Evolutionary conservation across 2,329 filamentous ascomycete species (phyloP).

Genomic region (Aspergillus fumigatiaffinis): DNA sequence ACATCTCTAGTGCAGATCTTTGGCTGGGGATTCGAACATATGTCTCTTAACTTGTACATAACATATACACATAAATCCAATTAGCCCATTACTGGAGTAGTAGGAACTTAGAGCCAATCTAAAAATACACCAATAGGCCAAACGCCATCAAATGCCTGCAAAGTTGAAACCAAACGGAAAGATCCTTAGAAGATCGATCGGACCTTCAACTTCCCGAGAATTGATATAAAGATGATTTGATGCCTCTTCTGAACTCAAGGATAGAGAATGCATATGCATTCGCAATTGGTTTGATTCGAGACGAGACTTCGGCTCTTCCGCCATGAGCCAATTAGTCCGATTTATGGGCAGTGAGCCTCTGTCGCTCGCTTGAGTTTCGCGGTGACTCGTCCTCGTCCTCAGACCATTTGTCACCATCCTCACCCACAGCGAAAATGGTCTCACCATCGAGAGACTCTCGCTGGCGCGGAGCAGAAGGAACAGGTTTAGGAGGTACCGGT

Average conservation of each 20-base stretch:
- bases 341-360: constrained; percentile 48
- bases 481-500: constrained; percentile 48
- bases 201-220: constrained; percentile 4
- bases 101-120: constrained; percentile 1
- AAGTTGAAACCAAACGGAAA: constrained; percentile 15
- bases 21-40: background rate
- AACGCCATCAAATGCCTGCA: constrained; percentile 20
- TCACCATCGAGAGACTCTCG: constrained; percentile 74
- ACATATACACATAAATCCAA: background rate
- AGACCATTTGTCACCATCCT: constrained; percentile 80
- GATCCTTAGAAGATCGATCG: constrained; percentile 1
- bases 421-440: constrained; percentile 90
- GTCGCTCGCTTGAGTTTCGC: constrained; percentile 48
- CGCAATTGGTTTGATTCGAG: background rate
- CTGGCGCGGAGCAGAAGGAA: constrained; percentile 48
- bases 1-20: background rate
- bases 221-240: background rate
- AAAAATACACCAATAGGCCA: constrained; percentile 9
- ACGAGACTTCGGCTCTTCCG: background rate
- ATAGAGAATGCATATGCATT: background rate
- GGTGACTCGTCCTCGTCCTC: constrained; percentile 59
- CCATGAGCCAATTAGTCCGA: background rate
- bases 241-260: background rate
- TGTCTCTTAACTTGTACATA: background rate
- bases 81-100: constrained; percentile 7